Evolutionary conservation across 164 flowering plant genomes (phyloP), one percentile per base, ranked within the genome.

Genomic region (Macadamia integrifolia): DNA sequence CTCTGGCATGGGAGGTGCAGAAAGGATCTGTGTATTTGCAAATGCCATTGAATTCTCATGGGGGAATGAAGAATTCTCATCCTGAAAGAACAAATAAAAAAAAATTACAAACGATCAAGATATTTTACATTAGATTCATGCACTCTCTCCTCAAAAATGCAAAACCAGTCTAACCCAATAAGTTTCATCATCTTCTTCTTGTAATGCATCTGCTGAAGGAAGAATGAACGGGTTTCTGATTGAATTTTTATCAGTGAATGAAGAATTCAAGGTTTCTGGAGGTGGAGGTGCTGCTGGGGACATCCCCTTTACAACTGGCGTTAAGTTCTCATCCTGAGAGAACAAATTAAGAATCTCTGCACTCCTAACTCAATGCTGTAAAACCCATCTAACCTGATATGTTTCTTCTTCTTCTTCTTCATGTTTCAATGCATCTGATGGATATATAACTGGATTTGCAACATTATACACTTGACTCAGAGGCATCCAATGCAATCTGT

Each of bases 401-500:
- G 40, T 5, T 35, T 35, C 40, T 5, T 35, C 40, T 35, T 35
- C 40, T 35, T 35, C 40, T 35, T 35, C 40, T 35, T 35, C 40
- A 35, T 35, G 40, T 35, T 5, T 5, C 1, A 64, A 28, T 52
- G 61, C 55, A 70, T 77, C 79, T 58, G 67, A 61, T 3, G 73
- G 70, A 0, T 82, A 70, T 15, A 83, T 72, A 64, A 83, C 79
- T 1, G 86, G 84, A 43, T 81, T 62, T 6, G 85, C 86, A 3
- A 78, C 17, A 71, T 90, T 91, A 62, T 81, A 87, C 0, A 92
- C 92, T 1, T 69, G 70, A 72, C 78, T 74, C 61, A 83, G 3
- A 49, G 97, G 85, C 48, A 92, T 73, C 98, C 98, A 95, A 61
- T 88, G 87, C 61, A 95, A 80, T 76, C 71, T 81, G 66, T 95